Base-by-base conservation (phyloP, 2,329 filamentous ascomycete species). In the Penicillium sp. region DNA sequence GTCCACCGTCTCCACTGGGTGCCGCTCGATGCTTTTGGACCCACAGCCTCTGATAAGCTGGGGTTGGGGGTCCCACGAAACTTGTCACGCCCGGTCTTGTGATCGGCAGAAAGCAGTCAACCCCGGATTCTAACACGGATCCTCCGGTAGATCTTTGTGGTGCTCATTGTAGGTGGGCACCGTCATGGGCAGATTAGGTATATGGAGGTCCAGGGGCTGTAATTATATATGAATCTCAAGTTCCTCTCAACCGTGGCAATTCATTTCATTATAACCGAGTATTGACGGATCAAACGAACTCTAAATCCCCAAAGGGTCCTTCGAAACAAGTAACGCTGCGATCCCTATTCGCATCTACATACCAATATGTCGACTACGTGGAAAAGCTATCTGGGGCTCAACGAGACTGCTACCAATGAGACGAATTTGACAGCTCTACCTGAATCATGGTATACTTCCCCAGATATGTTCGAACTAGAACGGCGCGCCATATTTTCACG, bases 401-500 rank as follows among this genome's bases (percentile, higher is more conserved):
- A 70, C n/a, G 56, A 54, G 14, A 33, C 53, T 43, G 23, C 64
- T 42, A 52, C 62, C 16, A 28, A 68, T 23, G 59, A 45, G 2
- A 9, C 47, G 14, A 33, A 51, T 18, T 33, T 43, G 51, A 47
- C 26, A 18, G 75, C 81, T 18, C 67, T 84, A 1, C 81, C 82
- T 2, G 74, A 71, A 6, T 78, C 77, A 11, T 84, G 81, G 81
- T 84, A 81, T 56, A 70, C 65, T 1, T 69, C 67, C 0, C 55
- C 62, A 42, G 64, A 68, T 28, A 67, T 85, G 74, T 84, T 81
- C 60, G 77, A 84, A 63, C 79, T 85, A 1, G 83, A 85, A 66
- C 72, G 80, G 21, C 77, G 82, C 13, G 79, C 81, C 40, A 81
- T 84, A 64, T 85, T 84, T 67, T 85, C 82, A 34, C 83, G 49